Base-by-base conservation (phyloP, 2,329 filamentous ascomycete species). In the Capronia epimyces region DNA sequence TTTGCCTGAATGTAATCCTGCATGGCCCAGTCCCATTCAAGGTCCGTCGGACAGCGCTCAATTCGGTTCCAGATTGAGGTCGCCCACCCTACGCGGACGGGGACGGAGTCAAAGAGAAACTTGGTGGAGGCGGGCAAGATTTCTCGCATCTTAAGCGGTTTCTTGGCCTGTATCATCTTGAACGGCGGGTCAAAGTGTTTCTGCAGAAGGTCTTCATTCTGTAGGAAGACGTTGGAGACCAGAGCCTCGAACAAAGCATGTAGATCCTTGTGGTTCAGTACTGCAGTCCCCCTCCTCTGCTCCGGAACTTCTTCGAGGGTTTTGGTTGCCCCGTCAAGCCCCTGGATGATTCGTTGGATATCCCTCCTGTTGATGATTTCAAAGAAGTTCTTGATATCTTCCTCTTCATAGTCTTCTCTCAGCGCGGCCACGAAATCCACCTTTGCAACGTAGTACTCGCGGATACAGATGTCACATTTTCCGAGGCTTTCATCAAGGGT, bases 11-110 rank as follows among this genome's bases (percentile, higher is more conserved):
- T 74, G 27, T 84, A 82, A 54, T 87, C 84, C 56, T 83, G 83
- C 34, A 96, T 82, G 9, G 87, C 87, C 84, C 87, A 94, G 37
- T 95, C 87, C 65, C 95, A 97, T 58, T 93, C 86, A 29, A 82
- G 76, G 8, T 78, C 74, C 1, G 83, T 82, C 44, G 94, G 77
- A 16, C 76, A 73, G 10, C 80, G 76, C 42, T 78, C 75, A 56
- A 86, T 79, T 32, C 78, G 80, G n/a, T 76, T 74, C 80, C 86
- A 90, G 4, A 82, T 81, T 43, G 77, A 72, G 29, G 76, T 71
- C 1, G 87, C 88, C 77, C 89, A 95, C 36, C 74, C 71, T 32
- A 75, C 76, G 44, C 86, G 80, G 42, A 73, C 71, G 20, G 75
- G 69, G 56, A 91, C 82, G 24, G 80, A 72, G 58, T 87, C 84